Evolutionary conservation across 495 filamentous ascomycete genomes (phyloP).

Genomic region (Aspergillus baeticus): DNA sequence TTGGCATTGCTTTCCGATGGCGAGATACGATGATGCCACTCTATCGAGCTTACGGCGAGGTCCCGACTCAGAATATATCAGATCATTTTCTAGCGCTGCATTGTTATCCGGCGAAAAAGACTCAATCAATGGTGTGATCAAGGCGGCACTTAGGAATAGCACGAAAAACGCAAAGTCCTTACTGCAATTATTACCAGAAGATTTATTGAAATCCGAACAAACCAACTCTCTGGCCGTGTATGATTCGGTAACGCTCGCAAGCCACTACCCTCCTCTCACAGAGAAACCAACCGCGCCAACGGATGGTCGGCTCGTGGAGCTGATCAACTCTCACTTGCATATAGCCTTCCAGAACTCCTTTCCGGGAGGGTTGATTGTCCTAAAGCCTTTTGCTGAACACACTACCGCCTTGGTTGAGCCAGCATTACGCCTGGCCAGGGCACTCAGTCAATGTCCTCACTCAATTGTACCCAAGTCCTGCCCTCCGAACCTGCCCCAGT

Average conservation of each 20-base stretch:
- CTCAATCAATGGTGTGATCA: constrained; percentile 65
- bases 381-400: constrained; percentile 73
- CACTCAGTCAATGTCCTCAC: constrained; percentile 69
- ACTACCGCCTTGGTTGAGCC: constrained; percentile 70
- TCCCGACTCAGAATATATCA: constrained; percentile 63
- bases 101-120: constrained; percentile 72
- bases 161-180: constrained; percentile 52
- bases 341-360: constrained; percentile 81
- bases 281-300: constrained; percentile 58
- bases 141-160: constrained; percentile 59
- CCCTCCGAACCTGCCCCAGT: constrained; percentile 75
- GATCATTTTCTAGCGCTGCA: constrained; percentile 69
- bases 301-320: constrained; percentile 55
- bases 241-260: constrained; percentile 55
- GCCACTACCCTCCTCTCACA: constrained; percentile 63
- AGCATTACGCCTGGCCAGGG: constrained; percentile 66
- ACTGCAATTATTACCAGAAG: constrained; percentile 51
- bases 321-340: constrained; percentile 88
- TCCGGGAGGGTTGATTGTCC: constrained; percentile 67
- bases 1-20: constrained; percentile 85
- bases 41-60: constrained; percentile 71
- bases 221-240: constrained; percentile 78
- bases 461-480: constrained; percentile 75
- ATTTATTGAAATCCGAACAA: constrained; percentile 64
- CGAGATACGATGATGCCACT: constrained; percentile 66